Evolutionary conservation across 2,329 filamentous ascomycete genomes (phyloP), one percentile per base, ranked within the genome.

Genomic region (Phyllosticta ampelicida): DNA sequence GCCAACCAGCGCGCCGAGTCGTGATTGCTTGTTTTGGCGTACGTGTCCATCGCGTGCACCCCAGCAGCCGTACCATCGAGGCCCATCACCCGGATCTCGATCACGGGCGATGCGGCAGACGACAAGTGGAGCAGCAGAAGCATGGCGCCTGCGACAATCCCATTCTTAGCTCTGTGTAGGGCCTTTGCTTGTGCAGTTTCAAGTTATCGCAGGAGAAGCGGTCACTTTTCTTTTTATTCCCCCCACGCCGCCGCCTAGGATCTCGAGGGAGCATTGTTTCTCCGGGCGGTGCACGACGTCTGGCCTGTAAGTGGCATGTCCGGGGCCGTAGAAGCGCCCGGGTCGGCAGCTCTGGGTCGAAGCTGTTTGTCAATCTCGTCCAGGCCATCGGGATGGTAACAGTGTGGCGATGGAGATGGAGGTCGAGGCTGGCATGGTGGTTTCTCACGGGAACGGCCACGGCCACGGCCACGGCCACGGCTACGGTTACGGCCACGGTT

Each of bases 151-250:
- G 55, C 55, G 55, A 53, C 30, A 58, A 58, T 58, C 55, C 53
- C 55, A 58, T 58, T 44, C 36, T 44, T 58, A 58, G 55, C 50
- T 53, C 48, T 58, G 50, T 53, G 53, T 53, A 58, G 55, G 53
- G 55, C 44, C 48, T 48, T 36, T 28, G 55, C 55, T 51, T 50
- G 50, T 49, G 52, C 53, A 49, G 55, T 58, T 58, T 58, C 55
- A 58, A 58, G 36, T 26, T 26, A 58, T 58, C 53, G 53, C 55
- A 58, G 55, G 55, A 53, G 55, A 58, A 50, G 55, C 55, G 55
- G 55, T 58, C 50, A 58, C 53, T 58, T 58, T 44, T 16, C n/a
- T 44, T 44, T n/a, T 44, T n/a, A n/a, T n/a, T n/a, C n/a, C n/a
- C n/a, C n/a, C n/a, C n/a, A n/a, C n/a, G n/a, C n/a, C n/a, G n/a